Conservation (phyloP, 129 eudicot species). For the Silybum marianum region DNA sequence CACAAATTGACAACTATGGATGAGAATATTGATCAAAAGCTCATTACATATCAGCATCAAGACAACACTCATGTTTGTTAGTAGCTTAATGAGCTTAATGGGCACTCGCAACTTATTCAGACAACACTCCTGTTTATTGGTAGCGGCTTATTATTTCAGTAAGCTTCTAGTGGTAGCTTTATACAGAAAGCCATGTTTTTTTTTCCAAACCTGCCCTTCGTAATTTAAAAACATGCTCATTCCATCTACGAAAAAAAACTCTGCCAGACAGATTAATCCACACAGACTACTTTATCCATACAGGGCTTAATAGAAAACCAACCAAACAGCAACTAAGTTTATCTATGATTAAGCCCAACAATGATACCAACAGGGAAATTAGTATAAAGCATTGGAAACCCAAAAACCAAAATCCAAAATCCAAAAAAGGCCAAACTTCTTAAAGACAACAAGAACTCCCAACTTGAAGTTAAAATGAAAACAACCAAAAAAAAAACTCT, state of each 20-base stretch:
- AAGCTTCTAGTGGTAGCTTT: background rate
- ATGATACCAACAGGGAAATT: background rate
- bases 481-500: slow-evolving; percentile 2
- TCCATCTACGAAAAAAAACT: no score
- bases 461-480: no score
- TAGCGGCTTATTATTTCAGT: background rate
- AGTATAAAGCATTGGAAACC: background rate
- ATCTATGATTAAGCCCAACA: background rate
- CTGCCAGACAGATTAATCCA: background rate
- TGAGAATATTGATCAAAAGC: background rate
- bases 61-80: background rate
- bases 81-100: background rate
- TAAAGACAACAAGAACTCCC: background rate
- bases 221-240: background rate
- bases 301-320: background rate
- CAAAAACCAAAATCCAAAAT: background rate
- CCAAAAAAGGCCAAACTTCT: background rate
- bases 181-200: background rate
- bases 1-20: background rate
- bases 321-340: background rate
- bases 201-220: background rate
- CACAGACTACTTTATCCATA: background rate
- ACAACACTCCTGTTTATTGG: background rate
- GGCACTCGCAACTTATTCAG: background rate
- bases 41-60: background rate